Conservation (phyloP, 352 stramenopile species). For the Peronospora destructor region DNA sequence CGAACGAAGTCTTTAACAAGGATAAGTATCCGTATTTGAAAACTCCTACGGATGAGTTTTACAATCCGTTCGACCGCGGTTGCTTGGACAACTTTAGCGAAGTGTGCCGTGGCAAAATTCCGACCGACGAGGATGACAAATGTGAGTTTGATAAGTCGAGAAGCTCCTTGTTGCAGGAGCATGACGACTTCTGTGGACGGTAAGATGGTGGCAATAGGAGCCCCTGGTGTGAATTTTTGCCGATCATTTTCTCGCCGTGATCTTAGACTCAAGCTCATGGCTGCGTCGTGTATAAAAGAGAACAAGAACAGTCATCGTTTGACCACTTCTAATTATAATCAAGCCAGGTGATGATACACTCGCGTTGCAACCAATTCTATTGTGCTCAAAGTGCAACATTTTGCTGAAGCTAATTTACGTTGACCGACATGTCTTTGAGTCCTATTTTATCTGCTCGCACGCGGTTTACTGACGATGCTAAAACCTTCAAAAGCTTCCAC, state of each 20-base stretch:
- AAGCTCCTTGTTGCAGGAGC: slow-evolving; percentile 19
- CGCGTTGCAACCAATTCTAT: neutral
- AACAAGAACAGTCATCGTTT: neutral
- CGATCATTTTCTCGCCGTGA: slow-evolving; percentile 5
- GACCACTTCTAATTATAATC: neutral
- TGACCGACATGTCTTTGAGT: no score
- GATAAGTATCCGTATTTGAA: slow-evolving; percentile 85
- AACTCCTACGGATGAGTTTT: slow-evolving; percentile 68
- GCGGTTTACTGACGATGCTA: slow-evolving; percentile 31
- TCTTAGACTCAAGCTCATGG: neutral
- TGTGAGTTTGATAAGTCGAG: slow-evolving; percentile 8
- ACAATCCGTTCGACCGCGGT: slow-evolving; percentile 70
- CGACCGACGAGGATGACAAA: slow-evolving; percentile 13
- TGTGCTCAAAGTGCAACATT: slow-evolving; percentile 1
- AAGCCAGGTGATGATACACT: neutral
- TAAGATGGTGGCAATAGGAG: slow-evolving; percentile 4
- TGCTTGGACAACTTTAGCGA: slow-evolving; percentile 52
- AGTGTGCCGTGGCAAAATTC: slow-evolving; percentile 33
- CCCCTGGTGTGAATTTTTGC: slow-evolving; percentile 4
- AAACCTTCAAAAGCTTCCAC: slow-evolving; percentile 68
- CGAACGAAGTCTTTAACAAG: slow-evolving; percentile 86
- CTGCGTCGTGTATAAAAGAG: neutral
- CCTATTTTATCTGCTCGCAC: slow-evolving; percentile 14
- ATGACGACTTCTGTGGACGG: slow-evolving; percentile 6
- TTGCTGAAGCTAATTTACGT: no score